Evolutionary conservation across 306 rosid species (phyloP).

Genomic region (Psophocarpus tetragonolobus): DNA sequence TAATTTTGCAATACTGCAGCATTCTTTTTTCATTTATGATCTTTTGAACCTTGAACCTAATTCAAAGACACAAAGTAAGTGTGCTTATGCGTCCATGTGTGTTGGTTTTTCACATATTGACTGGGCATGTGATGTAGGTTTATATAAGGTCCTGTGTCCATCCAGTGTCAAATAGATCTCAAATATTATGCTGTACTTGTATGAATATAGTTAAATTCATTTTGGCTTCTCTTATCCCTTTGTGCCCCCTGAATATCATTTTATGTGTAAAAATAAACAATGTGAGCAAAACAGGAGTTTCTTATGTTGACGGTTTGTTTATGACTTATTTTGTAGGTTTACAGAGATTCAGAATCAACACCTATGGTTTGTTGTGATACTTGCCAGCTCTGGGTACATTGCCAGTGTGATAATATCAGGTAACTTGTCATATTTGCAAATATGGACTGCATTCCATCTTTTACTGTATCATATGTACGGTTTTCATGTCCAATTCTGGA

Average conservation of each 20-base stretch:
- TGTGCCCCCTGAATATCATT: not conserved
- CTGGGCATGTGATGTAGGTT: constrained; percentile 1
- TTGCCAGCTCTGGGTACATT: constrained; percentile 99
- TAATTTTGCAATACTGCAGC: not conserved
- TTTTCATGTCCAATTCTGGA: constrained; percentile 22
- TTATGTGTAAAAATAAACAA: not conserved
- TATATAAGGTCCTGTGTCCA: not conserved
- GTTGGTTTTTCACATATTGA: not conserved
- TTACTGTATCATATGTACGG: not conserved
- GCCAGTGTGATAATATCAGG: constrained; percentile 98
- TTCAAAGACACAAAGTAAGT: constrained; percentile 18
- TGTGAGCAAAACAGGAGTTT: not conserved
- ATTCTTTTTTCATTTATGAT: constrained; percentile 4
- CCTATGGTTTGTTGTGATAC: constrained; percentile 99
- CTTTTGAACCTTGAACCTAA: not conserved
- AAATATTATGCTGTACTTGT: not conserved
- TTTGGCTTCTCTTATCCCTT: not conserved
- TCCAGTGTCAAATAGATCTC: not conserved
- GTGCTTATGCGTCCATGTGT: not conserved
- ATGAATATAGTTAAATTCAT: not conserved
- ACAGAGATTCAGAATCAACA: constrained; percentile 98
- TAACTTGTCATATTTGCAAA: constrained; percentile 33
- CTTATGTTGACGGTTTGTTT: constrained; percentile 24
- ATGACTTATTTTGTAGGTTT: constrained; percentile 65
- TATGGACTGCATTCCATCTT: constrained; percentile 5